Base-by-base conservation (phyloP, 768 basidiomycete genomes). In the Porphyrellus cyaneotinctus region DNA sequence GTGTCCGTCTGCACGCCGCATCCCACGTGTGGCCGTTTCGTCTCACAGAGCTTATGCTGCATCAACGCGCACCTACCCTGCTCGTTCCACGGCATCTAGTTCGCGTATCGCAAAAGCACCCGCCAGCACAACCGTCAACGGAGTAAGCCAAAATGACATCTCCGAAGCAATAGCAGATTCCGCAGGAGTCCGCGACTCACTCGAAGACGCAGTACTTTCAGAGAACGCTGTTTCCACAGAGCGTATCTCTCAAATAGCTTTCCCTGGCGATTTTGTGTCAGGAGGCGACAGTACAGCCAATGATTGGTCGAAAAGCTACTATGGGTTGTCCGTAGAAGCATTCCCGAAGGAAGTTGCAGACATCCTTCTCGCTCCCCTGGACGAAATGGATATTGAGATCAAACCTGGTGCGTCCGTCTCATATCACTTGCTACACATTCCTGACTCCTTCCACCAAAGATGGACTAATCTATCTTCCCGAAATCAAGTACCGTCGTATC, bases 401-500 rank as follows among this genome's bases (percentile, higher is more conserved):
- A 97, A 97, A 66, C 95, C 95, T 50, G 95, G 94, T 88, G 42
- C 46, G 83, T 14, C 22, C 9, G 2, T 50, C 13, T 36, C 26
- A 12, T 24, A 20, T 33, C 22, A 17, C n/a, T n/a, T 22, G 2
- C 2, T 7, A 6, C 17, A 17, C 26, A 15, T 23, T 20, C 15
- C 32, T 60, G 20, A 52, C 23, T 8, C 44, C 20, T 17, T 55
- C 50, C 32, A 38, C 20, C 7, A 9, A 52, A 95, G 95, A 97
- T 60, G 95, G 95, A 6, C 76, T 98, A 37, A 72, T 97, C 12
- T 98, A 97, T 71, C 83, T 98, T 8, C 95, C 95, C 18, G 95
- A 97, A 71, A 98, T 97, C 63, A 95, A 97, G 66, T 98, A 97
- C 64, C 81, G 95, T 17, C 82, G 95, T 22, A 84, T 91, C 31